phyloP scores from a whole-genome alignment of 768 basidiomycete species.

The Tylopilus vinaceipallidus region DNA sequence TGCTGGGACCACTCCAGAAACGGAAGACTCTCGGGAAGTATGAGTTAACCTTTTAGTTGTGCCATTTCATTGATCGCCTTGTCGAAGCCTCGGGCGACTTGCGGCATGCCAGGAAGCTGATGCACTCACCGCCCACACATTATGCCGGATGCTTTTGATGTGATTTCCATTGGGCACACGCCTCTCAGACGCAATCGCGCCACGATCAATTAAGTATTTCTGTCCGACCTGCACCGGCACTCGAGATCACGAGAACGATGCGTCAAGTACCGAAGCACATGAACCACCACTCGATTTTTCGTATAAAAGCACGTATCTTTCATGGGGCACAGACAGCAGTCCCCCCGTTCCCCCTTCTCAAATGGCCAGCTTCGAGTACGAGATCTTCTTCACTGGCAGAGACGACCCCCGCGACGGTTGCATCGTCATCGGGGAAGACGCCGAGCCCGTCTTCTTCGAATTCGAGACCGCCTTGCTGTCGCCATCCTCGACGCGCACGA shows the following conservation, averaged over 20 bases:
- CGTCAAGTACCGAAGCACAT: conserved; percentile 21
- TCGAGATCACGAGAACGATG: conserved; percentile 50
- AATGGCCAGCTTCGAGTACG: conserved; percentile 42
- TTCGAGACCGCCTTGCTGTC: conserved; percentile 52
- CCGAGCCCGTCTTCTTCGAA: conserved; percentile 56
- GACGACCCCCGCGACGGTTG: conserved; percentile 66
- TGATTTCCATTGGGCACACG: conserved; percentile 13
- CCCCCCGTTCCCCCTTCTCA: not conserved
- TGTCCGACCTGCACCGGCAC: conserved; percentile 48
- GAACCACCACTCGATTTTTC: conserved; percentile 23
- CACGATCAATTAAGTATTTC: conserved; percentile 47
- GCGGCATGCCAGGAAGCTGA: conserved; percentile 12
- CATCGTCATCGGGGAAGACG: conserved; percentile 65
- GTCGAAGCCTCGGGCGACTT: conserved; percentile 4
- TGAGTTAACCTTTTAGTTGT: conserved; percentile 30
- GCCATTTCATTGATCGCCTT: conserved; percentile 19
- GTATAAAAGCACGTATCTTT: conserved; percentile 29
- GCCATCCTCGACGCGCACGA: conserved; percentile 26
- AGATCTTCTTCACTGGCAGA: conserved; percentile 67
- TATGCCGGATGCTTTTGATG: conserved; percentile 17
- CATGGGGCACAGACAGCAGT: conserved; percentile 2
- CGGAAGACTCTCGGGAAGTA: conserved; percentile 22
- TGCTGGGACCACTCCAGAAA: conserved; percentile 8
- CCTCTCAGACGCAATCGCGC: conserved; percentile 42
- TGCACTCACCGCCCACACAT: conserved; percentile 3